A percentile compares a stretch with the other conserved stretches of the same genome.
phyloP scores from a whole-genome alignment of 768 basidiomycete species.

The Pholiota molesta region DNA sequence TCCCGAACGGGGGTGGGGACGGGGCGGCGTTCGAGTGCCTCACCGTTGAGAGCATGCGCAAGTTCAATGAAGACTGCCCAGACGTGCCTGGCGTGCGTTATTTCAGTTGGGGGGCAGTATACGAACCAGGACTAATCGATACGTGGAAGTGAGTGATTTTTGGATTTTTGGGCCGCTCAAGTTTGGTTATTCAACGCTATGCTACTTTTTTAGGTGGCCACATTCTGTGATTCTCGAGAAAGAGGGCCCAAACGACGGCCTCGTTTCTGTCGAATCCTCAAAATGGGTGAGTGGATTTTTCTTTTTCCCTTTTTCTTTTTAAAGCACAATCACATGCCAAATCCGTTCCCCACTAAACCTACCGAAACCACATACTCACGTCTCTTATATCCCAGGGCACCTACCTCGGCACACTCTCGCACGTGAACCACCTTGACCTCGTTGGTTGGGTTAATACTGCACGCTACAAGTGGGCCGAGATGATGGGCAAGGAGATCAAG shows the following conservation, averaged over 20 bases:
- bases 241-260: constrained; percentile 93
- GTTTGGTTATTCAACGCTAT: not conserved
- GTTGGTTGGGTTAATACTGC: constrained; percentile 95
- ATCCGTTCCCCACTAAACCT: not conserved
- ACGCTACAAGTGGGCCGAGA: constrained; percentile 86
- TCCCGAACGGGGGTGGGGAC: constrained; percentile 93
- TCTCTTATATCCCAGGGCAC: constrained; percentile 58
- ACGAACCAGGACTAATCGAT: constrained; percentile 88
- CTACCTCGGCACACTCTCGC: constrained; percentile 88
- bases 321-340: not conserved
- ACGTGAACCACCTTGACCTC: constrained; percentile 91
- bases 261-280: constrained; percentile 86
- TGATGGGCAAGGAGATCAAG: constrained; percentile 86
- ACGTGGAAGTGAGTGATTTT: constrained; percentile 66
- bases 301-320: not conserved
- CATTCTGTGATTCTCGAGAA: constrained; percentile 81
- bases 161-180: too few relatives aligned
- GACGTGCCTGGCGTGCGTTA: constrained; percentile 82
- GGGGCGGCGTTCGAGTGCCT: constrained; percentile 92
- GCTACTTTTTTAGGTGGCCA: constrained; percentile 51
- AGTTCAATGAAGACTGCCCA: constrained; percentile 87
- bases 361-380: not conserved
- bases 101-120: constrained; percentile 94
- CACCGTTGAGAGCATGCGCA: constrained; percentile 81
- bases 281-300: constrained; percentile 62